Evolutionary conservation across 352 stramenopile species (phyloP), one percentile per base, ranked within the genome.

Genomic region (Globisporangium camurandrum): DNA sequence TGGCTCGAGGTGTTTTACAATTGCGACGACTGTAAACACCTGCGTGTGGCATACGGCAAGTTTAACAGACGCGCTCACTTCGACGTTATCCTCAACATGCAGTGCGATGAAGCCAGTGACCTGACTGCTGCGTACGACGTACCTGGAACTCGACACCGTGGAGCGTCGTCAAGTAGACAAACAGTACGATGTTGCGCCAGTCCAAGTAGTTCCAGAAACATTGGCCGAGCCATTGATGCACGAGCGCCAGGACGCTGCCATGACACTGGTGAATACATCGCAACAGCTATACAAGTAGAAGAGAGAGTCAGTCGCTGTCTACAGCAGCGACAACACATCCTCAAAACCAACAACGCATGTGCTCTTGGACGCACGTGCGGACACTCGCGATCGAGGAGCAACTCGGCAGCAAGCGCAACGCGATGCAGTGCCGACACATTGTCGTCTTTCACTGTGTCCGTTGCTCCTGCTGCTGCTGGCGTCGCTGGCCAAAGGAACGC

Each of bases 151-250:
- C 76, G 14, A 51, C 47, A 1, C 76, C 76, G 26, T 86, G 77
- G 0, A 86, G 54, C n/a, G 76, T 55, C 19, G 47, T 74, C 40
- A 88, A 59, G 49, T 81, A 79, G 10, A 71, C 39, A 38, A 71
- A 73, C 17, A 77, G 38, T 2, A 82, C 57, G 22, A 86, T 62
- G 37, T 72, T 76, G 49, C 71, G 67, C 76, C 76, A 86, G 46
- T 79, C 66, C 9, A 88, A 68, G 22, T 81, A 84, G 48, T 86
- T 88, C 73, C 73, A 88, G 51, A 84, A 84, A 40, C 56, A 67
- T 48, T 88, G 76, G 10, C 49, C 53, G 7, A 79, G 58, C 76
- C 76, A 88, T 7, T 71, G 65, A 16, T 67, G 27, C 23, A 79
- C 57, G 4, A 88, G 53, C 16, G 58, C 60, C 14, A 72, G 41